phyloP scores from a whole-genome alignment of 257 asterid species.

The Ocimum tenuiflorum region DNA sequence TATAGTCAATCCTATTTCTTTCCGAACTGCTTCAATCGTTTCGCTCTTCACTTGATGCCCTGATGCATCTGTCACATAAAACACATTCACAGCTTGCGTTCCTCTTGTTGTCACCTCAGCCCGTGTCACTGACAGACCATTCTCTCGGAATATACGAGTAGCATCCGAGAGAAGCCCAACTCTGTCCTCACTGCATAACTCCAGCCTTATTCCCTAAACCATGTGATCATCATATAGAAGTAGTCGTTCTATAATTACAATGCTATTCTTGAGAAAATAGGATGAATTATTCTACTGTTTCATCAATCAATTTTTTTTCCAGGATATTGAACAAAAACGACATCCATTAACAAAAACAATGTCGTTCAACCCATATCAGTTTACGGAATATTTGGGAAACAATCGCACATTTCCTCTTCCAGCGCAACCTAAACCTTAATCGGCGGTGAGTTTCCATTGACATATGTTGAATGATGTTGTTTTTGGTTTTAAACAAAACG shows the following conservation, averaged over 20 bases:
- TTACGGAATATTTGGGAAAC: too few species aligned
- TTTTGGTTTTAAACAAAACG: too few species aligned
- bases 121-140: constrained; percentile 45
- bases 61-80: constrained; percentile 55
- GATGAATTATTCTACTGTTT: too few species aligned
- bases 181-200: constrained; percentile 48
- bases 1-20: constrained; percentile 45
- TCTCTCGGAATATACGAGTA: constrained; percentile 61
- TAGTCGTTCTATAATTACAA: too few species aligned
- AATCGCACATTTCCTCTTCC: too few species aligned
- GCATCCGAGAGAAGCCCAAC: constrained; percentile 56
- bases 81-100: constrained; percentile 43
- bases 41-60: constrained; percentile 41
- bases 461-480: too few species aligned
- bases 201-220: constrained; percentile 50
- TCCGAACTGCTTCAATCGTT: constrained; percentile 46
- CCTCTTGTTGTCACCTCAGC: constrained; percentile 71
- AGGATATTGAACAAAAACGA: neutral
- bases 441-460: too few species aligned
- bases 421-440: too few species aligned
- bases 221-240: neutral
- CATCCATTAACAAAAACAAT: too few species aligned
- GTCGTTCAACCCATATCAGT: too few species aligned
- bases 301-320: too few species aligned
- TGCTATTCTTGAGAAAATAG: too few species aligned